Evolutionary conservation across 2,329 filamentous ascomycete species (phyloP), one percentile per base, ranked within the genome.

Genomic region (Diaporthe longicolla): DNA sequence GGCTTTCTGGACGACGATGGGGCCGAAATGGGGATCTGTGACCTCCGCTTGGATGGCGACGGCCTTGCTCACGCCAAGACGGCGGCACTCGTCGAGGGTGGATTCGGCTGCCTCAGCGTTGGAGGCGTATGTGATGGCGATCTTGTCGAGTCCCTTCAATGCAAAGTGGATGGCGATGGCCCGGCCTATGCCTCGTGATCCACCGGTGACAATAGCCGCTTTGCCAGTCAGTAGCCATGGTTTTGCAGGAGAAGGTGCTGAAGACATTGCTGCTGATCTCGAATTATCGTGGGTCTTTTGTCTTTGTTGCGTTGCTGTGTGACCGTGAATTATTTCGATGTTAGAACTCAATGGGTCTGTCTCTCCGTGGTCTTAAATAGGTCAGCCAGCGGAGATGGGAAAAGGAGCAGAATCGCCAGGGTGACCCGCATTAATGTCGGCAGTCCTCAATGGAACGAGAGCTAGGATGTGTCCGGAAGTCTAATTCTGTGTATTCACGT

Each of bases 131-230:
- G 57, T 59, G 21, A 59, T 59, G 32, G 35, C 32, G 32, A 59
- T 37, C 0, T 59, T 59, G 32, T 24, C 32, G 0, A 40, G 11
- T 2, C 35, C 32, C 21, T 59, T 59, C 2, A 11, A 35, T 15
- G 57, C 57, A 24, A 59, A 24, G 2, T 59, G 57, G 6, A 37
- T 15, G 10, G 78, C 78, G 57, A 81, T 80, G 4, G 73, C 86
- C 40, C 81, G 89, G 84, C 80, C 80, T 17, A 82, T 79, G 4
- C 79, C 78, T 24, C 80, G 75, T 5, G 80, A 81, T n/a, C 77
- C 77, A 13, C 79, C 80, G 0, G 79, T 81, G 78, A 92, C 89
- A 11, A 90, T 83, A 32, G 79, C 79, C 15, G 79, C 71, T 58
- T 80, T 81, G 17, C 77, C 76, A 81, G 57, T 24, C 1, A 59